phyloP scores from a whole-genome alignment of 257 asterid species.

The Anisodus acutangulus region DNA sequence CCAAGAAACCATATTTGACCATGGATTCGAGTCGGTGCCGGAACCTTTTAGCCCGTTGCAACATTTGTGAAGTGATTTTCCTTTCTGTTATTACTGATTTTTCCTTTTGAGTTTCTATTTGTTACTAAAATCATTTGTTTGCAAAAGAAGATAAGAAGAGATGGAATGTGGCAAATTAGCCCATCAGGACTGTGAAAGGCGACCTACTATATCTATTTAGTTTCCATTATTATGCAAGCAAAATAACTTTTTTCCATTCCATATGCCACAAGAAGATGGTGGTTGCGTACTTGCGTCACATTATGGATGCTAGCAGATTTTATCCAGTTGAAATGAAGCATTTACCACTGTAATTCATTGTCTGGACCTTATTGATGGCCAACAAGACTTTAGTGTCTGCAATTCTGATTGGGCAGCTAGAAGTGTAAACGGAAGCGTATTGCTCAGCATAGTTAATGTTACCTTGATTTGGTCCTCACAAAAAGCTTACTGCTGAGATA shows the following conservation, averaged over 20 bases:
- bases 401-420: neutral
- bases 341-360: neutral
- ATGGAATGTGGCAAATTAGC: constrained; percentile 22
- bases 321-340: constrained; percentile 22
- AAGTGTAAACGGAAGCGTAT: neutral
- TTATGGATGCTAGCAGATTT: constrained; percentile 8
- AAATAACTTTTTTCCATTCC: neutral
- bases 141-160: constrained; percentile 27
- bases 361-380: constrained; percentile 1
- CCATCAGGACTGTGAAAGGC: constrained; percentile 21
- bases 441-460: neutral
- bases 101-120: constrained; percentile 18
- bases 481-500: neutral
- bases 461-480: neutral
- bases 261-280: constrained; percentile 16
- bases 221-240: constrained; percentile 2
- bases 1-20: constrained; percentile 80
- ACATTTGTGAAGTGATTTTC: constrained; percentile 36
- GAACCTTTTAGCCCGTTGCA: constrained; percentile 86
- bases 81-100: constrained; percentile 33
- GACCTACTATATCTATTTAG: neutral
- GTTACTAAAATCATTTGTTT: constrained; percentile 23
- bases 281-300: neutral
- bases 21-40: constrained; percentile 84
- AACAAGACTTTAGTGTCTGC: neutral